Conservation (phyloP, 306 rosid species). For the Ammopiptanthus mongolicus region DNA sequence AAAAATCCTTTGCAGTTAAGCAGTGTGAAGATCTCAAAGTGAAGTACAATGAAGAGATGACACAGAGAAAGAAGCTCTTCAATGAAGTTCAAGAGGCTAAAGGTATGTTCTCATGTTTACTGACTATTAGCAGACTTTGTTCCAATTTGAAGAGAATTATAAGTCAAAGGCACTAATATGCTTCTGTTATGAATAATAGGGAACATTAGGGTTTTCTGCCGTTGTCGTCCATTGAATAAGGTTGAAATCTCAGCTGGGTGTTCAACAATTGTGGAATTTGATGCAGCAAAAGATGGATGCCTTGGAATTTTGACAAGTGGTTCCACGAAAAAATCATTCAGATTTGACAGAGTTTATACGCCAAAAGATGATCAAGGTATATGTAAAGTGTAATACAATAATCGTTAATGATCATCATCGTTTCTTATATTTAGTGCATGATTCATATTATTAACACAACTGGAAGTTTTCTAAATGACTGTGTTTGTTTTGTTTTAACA, state of each 20-base stretch:
- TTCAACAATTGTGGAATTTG: conserved; percentile 66
- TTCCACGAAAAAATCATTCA: conserved; percentile 59
- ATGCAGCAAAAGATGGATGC: conserved; percentile 77
- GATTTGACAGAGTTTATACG: conserved; percentile 75
- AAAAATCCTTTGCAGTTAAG: conserved; percentile 44
- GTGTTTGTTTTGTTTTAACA: conserved; percentile 39
- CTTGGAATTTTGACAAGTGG: conserved; percentile 60
- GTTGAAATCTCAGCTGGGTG: conserved; percentile 54
- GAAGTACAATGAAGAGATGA: conserved; percentile 77
- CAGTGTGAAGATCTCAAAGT: conserved; percentile 87
- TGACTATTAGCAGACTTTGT: not conserved
- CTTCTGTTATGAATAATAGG: conserved; percentile 40
- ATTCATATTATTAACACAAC: not conserved
- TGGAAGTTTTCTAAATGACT: conserved; percentile 7
- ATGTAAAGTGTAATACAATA: not conserved
- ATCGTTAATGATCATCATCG: not conserved
- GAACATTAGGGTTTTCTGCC: conserved; percentile 85
- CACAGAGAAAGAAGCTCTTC: conserved; percentile 67
- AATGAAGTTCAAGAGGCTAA: conserved; percentile 92
- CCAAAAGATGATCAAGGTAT: conserved; percentile 84
- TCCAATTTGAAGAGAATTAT: not conserved
- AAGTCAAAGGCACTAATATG: not conserved
- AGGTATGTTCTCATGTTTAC: conserved; percentile 41
- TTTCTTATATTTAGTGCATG: not conserved
- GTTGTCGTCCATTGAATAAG: conserved; percentile 83